A percentile compares a stretch with the other conserved stretches of the same genome.
phyloP scores from a whole-genome alignment of 768 basidiomycete genomes.

The Calvatia gigantea region DNA sequence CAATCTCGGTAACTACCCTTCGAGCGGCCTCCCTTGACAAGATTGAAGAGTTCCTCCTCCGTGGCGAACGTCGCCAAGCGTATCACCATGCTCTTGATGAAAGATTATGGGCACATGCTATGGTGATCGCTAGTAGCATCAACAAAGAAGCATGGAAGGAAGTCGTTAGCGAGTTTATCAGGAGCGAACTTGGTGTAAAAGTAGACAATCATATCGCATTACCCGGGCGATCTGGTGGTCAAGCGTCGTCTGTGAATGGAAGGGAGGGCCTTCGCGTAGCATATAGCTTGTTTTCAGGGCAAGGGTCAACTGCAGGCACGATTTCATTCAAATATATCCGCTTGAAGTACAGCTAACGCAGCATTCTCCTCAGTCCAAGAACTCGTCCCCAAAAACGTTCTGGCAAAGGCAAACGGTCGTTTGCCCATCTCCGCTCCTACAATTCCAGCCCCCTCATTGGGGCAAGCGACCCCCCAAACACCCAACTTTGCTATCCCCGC shows the following conservation, averaged over 20 bases:
- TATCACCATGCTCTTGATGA: slow-evolving; percentile 87
- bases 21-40: slow-evolving; percentile 65
- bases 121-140: slow-evolving; percentile 89
- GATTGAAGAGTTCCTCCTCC: slow-evolving; percentile 75
- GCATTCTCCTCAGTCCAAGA: slow-evolving; percentile 58
- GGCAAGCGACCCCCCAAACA: slow-evolving; percentile 49
- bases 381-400: slow-evolving; percentile 54
- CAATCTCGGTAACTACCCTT: slow-evolving; percentile 58
- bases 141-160: slow-evolving; percentile 95
- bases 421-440: slow-evolving; percentile 32
- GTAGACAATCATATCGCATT: slow-evolving; percentile 19
- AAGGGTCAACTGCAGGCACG: slow-evolving; percentile 74
- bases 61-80: slow-evolving; percentile 83
- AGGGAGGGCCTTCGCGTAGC: slow-evolving; percentile 75
- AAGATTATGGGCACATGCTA: slow-evolving; percentile 92
- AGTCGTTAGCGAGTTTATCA: slow-evolving; percentile 81
- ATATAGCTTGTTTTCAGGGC: slow-evolving; percentile 82
- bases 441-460: slow-evolving; percentile 25
- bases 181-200: slow-evolving; percentile 60
- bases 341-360: background rate
- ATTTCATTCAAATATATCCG: slow-evolving; percentile 9
- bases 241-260: slow-evolving; percentile 34
- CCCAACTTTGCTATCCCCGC: slow-evolving; percentile 55
- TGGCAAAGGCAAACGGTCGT: slow-evolving; percentile 38
- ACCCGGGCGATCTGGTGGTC: slow-evolving; percentile 12